Base-by-base conservation (phyloP, 148 eudicot species). In the Fallopia convolvulus region DNA sequence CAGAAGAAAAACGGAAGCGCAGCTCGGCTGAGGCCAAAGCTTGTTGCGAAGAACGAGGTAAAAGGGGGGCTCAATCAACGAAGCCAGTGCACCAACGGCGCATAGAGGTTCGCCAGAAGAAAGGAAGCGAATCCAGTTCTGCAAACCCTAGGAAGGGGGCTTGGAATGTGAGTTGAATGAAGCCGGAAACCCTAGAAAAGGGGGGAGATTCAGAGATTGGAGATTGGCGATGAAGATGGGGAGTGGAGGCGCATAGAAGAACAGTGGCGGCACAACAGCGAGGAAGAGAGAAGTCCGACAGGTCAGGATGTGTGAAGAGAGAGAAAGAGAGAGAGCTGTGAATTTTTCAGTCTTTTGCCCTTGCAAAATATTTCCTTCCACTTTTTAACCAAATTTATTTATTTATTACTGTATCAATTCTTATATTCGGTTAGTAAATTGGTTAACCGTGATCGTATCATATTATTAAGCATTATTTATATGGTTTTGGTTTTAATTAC, bases 81-180 rank as follows among this genome's bases (percentile, higher is more conserved):
- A 86, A 89, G 58, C 85, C 88, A 66, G 80, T 83, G 75, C 84
- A 87, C 81, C 79, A 82, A 74, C 88, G 82, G 79, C 83, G 84
- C 84, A 83, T 83, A 44, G 83, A 78, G 76, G 87, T 76, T 68
- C 21, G 10, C 33, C 71, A 75, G 77, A 75, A 70, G 15, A 76
- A 78, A 21, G 80, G 76, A 15, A 77, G 83, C 13, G 65, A 82
- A 85, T 85, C 89, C 89, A 87, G 88, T 80, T 85, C 83, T 77
- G 60, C 41, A 72, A 75, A 76, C 71, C 80, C 80, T 78, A 81
- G 42, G 7, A 79, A 71, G n/a, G 72, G 71, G 50, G 39, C 26
- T 40, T 15, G 20, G 39, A 60, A 56, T 73, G 58, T 70, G 77
- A n/a, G n/a, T 61, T 12, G 75, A 18, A 26, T 76, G 52, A n/a